Evolutionary conservation across 2,329 filamentous ascomycete genomes (phyloP).

Genomic region (Trichoderma sp.): DNA sequence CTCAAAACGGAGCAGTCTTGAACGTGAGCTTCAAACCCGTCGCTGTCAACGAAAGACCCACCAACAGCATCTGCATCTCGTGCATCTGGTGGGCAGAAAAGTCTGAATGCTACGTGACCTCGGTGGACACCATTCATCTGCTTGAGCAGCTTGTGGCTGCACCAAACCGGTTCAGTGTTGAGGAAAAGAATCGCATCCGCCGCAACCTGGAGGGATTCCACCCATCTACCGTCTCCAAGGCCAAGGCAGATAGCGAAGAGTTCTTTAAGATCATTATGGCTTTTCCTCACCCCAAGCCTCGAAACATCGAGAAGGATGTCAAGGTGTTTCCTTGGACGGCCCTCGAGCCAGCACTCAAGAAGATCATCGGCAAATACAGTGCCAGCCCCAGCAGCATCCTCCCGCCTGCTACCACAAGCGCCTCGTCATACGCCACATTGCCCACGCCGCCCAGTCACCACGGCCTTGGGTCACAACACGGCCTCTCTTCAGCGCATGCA

Average conservation of each 20-base stretch:
- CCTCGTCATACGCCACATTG: conserved; percentile 42
- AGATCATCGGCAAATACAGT: conserved; percentile 96
- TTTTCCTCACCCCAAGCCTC: conserved; percentile 89
- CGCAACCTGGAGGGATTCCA: conserved; percentile 94
- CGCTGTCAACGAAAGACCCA: conserved; percentile 71
- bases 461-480: conserved; percentile 32
- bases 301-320: conserved; percentile 98
- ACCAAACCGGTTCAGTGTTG: conserved; percentile 80
- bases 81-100: conserved; percentile 98
- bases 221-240: conserved; percentile 89
- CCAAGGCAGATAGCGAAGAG: conserved; percentile 86
- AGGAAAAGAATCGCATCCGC: conserved; percentile 97
- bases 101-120: conserved; percentile 87
- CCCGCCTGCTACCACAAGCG: conserved; percentile 40
- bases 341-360: conserved; percentile 81
- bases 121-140: conserved; percentile 94
- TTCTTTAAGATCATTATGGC: conserved; percentile 99
- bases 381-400: conserved; percentile 45
- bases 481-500: conserved; percentile 29
- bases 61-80: conserved; percentile 89
- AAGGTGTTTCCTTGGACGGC: conserved; percentile 99
- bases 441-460: conserved; percentile 47
- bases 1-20: conserved; percentile 78
- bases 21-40: conserved; percentile 78
- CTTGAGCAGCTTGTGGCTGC: conserved; percentile 82